These are phyloP conservation scores for Fusarium verticillioides DNA, from an alignment of 2,329 filamentous ascomycete genomes.

Conservation along the genomic window DNA sequence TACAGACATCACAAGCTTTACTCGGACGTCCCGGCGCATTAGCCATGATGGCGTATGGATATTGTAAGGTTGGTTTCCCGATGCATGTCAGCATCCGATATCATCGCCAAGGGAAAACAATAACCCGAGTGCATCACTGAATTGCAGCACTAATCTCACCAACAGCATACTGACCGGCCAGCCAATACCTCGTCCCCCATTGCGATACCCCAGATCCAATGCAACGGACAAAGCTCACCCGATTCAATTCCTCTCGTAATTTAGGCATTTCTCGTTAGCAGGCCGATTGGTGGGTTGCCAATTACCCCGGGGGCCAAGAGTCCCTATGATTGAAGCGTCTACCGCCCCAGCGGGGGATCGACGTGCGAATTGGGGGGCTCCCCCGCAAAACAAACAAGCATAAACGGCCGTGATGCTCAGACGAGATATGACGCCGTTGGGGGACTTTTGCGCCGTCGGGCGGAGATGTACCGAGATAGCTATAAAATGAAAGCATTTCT, in stretches of 20 bases:
- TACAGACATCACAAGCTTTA: slow-evolving; percentile 31
- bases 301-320: slow-evolving; percentile 28
- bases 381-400: slow-evolving; percentile 14
- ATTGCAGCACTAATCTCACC: not conserved
- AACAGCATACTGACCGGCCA: no score
- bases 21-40: slow-evolving; percentile 17
- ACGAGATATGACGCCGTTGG: slow-evolving; percentile 2
- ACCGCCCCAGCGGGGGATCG: slow-evolving; percentile 34
- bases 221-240: not conserved
- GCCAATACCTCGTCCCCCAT: not conserved
- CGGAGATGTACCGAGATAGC: slow-evolving; percentile 18
- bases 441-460: slow-evolving; percentile 3
- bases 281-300: slow-evolving; percentile 23
- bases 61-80: not conserved
- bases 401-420: slow-evolving; percentile 6
- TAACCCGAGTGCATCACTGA: not conserved
- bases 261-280: not conserved
- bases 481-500: slow-evolving; percentile 7
- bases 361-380: slow-evolving; percentile 7
- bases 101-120: not conserved
- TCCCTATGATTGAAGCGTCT: slow-evolving; percentile 35
- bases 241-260: accelerated
- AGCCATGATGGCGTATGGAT: not conserved
- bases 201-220: not conserved
- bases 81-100: not conserved